phyloP scores from a whole-genome alignment of 23 red algal genomes.

The Gracilaria domingensis region DNA sequence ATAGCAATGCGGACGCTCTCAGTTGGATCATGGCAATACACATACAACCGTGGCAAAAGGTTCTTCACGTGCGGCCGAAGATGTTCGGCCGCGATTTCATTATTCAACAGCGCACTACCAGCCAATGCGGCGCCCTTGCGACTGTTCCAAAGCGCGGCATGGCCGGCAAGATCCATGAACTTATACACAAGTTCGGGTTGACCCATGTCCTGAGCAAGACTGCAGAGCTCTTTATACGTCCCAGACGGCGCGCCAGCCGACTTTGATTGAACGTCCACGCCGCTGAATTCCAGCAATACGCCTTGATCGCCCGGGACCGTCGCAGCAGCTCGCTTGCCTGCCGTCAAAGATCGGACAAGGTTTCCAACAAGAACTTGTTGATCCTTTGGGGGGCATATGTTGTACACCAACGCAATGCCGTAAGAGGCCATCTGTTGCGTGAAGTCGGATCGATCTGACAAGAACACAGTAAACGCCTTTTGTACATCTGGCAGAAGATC shows the following conservation, averaged over 20 bases:
- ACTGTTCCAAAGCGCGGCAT: conserved; percentile 75
- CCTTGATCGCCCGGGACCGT: conserved; percentile 77
- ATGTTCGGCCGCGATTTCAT: conserved; percentile 66
- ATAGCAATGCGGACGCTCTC: conserved; percentile 69
- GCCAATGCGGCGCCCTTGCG: conserved; percentile 80
- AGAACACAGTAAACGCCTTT: conserved; percentile 62
- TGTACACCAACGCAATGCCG: conserved; percentile 66
- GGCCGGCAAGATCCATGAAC: conserved; percentile 83
- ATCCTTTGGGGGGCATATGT: conserved; percentile 57
- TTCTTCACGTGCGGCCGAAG: conserved; percentile 71
- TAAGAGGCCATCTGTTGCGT: conserved; percentile 75
- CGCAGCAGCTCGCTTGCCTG: conserved; percentile 58
- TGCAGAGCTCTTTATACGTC: conserved; percentile 72
- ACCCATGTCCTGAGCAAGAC: conserved; percentile 73
- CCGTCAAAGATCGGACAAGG: conserved; percentile 68
- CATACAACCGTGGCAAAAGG: conserved; percentile 63
- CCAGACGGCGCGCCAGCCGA: conserved; percentile 24
- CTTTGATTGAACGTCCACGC: conserved; percentile 39
- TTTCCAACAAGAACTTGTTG: conserved; percentile 66
- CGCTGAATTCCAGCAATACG: conserved; percentile 52
- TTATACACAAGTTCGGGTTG: conserved; percentile 84
- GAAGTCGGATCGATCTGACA: conserved; percentile 69
- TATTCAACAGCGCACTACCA: conserved; percentile 61
- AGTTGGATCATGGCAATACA: conserved; percentile 80
- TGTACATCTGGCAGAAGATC: conserved; percentile 58